Base-by-base conservation (phyloP, 805 yeast species). In the Lipomyces chichibuensis region DNA sequence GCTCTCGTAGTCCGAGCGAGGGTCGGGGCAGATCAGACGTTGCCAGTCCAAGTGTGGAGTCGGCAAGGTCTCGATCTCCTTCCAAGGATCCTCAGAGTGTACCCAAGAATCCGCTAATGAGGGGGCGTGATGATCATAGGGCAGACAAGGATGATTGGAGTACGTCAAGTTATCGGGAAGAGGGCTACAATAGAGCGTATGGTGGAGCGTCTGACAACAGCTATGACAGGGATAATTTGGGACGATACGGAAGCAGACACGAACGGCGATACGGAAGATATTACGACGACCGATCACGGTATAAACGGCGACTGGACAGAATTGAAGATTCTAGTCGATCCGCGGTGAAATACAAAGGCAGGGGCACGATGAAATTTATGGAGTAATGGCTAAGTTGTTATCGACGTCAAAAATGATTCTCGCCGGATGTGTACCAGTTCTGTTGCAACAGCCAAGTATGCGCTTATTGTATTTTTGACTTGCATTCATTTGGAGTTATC, bases 401-500 rank as follows among this genome's bases (percentile, higher is more conserved):
- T 29, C 32, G 32, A 29, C 32, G 5, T 5, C 29, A 27, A 27
- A 2, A 25, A 25, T 3, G 1, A 5, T 4, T 17, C 49, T n/a
- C 14, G 43, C 43, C 14, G 23, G 20, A n/a, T 43, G 23, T 17
- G 20, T 43, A 6, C 20, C 23, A 43, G 49, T 37, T 13, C 39
- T 14, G 9, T 37, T 3, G 39, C 39, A 37, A 37, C 14, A 2
- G 39, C 39, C 0, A 11, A 3, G 1, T 37, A 13, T 37, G 39
- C 39, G 39, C 39, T 55, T 55, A 14, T 29, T 55, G 29, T 55
- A 33, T n/a, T 27, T 33, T 46, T 27, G 43, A 43, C n/a, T n/a
- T 58, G n/a, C 46, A 58, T 27, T 55, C 32, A 25, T n/a, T 32
- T 55, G 57, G 57, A 55, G 37, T 55, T 27, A 13, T 29, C n/a